Conservation (phyloP, 208 protist species). For the Histomonas meleagridis region DNA sequence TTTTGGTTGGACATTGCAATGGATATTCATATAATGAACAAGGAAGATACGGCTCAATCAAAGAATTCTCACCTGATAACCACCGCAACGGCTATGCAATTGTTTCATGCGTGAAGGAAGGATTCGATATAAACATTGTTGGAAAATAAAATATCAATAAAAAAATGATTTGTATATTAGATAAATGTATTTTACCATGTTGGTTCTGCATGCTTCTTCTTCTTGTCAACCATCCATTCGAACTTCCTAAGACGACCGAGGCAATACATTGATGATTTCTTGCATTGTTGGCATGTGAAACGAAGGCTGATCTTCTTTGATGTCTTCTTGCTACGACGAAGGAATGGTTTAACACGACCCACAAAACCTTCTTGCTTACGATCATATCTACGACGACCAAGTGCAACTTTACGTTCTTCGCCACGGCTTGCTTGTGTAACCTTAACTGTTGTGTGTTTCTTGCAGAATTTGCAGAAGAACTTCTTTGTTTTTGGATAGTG, state of each 20-base stretch:
- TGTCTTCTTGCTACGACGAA: slow-evolving; percentile 27
- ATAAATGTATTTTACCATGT: slow-evolving; percentile 36
- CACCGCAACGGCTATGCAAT: background rate
- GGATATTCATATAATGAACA: background rate
- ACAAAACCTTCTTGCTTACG: slow-evolving; percentile 24
- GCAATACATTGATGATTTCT: slow-evolving; percentile 20
- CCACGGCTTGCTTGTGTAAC: background rate
- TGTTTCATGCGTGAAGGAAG: background rate
- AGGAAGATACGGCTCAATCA: background rate
- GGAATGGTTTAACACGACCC: slow-evolving; percentile 6
- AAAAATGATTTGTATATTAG: no score
- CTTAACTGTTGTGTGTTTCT: background rate
- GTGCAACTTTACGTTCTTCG: background rate
- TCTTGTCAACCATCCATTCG: background rate
- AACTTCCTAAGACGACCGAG: slow-evolving; percentile 3
- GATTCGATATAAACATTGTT: background rate
- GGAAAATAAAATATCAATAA: background rate
- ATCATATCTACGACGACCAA: slow-evolving; percentile 6
- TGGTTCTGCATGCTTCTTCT: slow-evolving; percentile 33
- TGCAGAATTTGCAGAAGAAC: slow-evolving; percentile 30
- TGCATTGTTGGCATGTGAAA: background rate
- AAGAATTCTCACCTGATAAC: background rate
- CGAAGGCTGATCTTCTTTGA: slow-evolving; percentile 5
- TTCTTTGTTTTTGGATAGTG: slow-evolving; percentile 28
- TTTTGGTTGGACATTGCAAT: background rate